Percentiles rank a stretch among this genome's conserved stretches.
Conservation (phyloP, 192 early-diverging fungal genomes). For the Chytriomyces confervae region DNA sequence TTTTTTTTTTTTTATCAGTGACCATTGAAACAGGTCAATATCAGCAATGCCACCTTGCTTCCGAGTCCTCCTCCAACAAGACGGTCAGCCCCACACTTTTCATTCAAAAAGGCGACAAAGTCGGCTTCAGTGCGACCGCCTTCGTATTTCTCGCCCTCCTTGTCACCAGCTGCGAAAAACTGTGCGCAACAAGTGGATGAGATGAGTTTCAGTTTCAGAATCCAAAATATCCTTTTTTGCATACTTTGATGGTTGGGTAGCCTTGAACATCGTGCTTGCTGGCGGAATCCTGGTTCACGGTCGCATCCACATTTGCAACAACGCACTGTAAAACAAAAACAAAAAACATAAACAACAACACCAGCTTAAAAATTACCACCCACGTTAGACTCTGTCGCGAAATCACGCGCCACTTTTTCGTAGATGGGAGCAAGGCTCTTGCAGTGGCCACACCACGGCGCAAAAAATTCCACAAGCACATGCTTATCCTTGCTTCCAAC, state of each 20-base stretch:
- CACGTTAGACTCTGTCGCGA: slow-evolving; percentile 78
- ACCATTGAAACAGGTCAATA: no score
- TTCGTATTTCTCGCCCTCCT: slow-evolving; percentile 72
- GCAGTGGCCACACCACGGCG: slow-evolving; percentile 89
- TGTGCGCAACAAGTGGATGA: background rate
- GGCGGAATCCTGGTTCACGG: slow-evolving; percentile 66
- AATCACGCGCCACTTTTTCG: slow-evolving; percentile 84
- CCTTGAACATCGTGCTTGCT: slow-evolving; percentile 73
- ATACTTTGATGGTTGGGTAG: slow-evolving; percentile 84
- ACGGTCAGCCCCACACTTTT: slow-evolving; percentile 79
- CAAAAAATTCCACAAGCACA: slow-evolving; percentile 92
- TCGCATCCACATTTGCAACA: slow-evolving; percentile 92
- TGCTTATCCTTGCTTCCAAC: slow-evolving; percentile 71
- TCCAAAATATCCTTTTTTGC: background rate
- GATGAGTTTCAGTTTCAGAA: background rate
- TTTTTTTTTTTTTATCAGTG: no score
- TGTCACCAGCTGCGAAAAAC: slow-evolving; percentile 75
- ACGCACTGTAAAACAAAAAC: slow-evolving; percentile 49
- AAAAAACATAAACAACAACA: background rate
- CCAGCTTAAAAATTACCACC: background rate
- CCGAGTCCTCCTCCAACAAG: slow-evolving; percentile 74
- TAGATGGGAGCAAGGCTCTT: slow-evolving; percentile 84
- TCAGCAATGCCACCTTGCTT: slow-evolving; percentile 45
- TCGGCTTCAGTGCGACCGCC: slow-evolving; percentile 72
- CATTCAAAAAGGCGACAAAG: slow-evolving; percentile 85